Base-by-base conservation (phyloP, 768 basidiomycete species). In the Pleurotus ostreatus region DNA sequence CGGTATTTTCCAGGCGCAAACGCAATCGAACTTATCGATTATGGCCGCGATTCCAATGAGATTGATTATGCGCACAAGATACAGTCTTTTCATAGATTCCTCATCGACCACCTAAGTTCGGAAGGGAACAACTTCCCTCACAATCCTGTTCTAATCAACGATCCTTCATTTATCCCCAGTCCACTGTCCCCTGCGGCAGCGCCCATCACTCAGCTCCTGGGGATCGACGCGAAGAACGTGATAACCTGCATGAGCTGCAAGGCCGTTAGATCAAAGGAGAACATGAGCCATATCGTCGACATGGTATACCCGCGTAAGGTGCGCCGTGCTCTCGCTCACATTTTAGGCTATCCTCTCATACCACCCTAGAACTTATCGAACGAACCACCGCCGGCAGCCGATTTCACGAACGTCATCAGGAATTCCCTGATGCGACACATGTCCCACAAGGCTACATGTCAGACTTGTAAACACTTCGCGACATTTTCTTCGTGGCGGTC, bases 31-130 rank as follows among this genome's bases (percentile, higher is more conserved):
- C 78, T 99, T 41, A 83, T 96, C 57, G 97, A 98, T 65, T 91
- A 89, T 57, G 90, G 90, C 11, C 79, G 87, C 46, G 90, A 94
- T 61, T 74, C 78, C 8, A 74, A 76, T n/a, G 83, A 83, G 60
- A 78, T 86, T 40, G 85, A 91, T 61, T 93, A 98, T 62, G 86
- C 85, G 0, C 84, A 89, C 49, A 88, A 92, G 74, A 98, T 98
- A 41, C 97, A 98, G 70, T 83, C 84, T 13, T 98, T 98, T 77
- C 94, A 98, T 68, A 86, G 96, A 18, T 98, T 97, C 74, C 78
- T 97, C 39, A 71, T 98, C 51, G 94, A 98, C 59, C 87, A 88
- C 51, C 78, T 98, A 61, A 84, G 80, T 56, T 78, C 80, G 2
- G 92, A 94, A 70, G 87, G 86, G 3, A 88, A 84, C 59, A 68